Evolutionary conservation across 345 rosid genomes (phyloP), one percentile per base, ranked within the genome.

Genomic region (Hirschfeldia incana): DNA sequence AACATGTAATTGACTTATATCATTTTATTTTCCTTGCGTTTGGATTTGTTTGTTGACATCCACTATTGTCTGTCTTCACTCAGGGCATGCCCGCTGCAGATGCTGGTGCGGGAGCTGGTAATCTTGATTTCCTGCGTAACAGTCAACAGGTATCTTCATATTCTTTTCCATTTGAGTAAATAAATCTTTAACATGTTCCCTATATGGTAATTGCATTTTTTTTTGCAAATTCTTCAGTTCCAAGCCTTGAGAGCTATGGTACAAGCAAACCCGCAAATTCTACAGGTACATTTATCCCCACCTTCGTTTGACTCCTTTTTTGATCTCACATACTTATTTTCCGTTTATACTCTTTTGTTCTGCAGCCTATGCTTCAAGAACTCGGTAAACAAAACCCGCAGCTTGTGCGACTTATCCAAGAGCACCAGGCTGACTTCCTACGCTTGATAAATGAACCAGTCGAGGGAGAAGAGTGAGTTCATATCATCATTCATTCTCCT

Each of bases 291-390:
- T 27, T 0, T 81, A 3, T 49, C 8, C 53, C 11, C 4, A 39
- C 37, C 34, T 69, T 53, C 16, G 58, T 34, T n/a, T 57, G 8
- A n/a, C 72, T 27, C 13, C 15, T 34, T 34, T 27, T 64, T n/a
- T 6, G 36, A 53, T 4, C 26, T 13, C 2, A 6, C 15, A 70
- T 64, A 53, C 44, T 69, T 12, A 64, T 64, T 69, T 30, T 58
- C 46, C 36, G 11, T 74, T 44, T 12, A 37, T 34, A 28, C 34
- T 75, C 21, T 70, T 70, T 32, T 62, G 28, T 75, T 74, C 65
- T 75, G 67, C 87, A 94, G 98, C 97, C 98, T 26, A 90, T 92
- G 98, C 94, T 94, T 83, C 98, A 90, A 76, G 98, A 94, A 78
- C 86, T 94, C 64, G 98, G 98, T 46, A 92, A 92, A 71, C 97